Base-by-base conservation (phyloP, 768 basidiomycete genomes). In the Termitomyces sp. region DNA sequence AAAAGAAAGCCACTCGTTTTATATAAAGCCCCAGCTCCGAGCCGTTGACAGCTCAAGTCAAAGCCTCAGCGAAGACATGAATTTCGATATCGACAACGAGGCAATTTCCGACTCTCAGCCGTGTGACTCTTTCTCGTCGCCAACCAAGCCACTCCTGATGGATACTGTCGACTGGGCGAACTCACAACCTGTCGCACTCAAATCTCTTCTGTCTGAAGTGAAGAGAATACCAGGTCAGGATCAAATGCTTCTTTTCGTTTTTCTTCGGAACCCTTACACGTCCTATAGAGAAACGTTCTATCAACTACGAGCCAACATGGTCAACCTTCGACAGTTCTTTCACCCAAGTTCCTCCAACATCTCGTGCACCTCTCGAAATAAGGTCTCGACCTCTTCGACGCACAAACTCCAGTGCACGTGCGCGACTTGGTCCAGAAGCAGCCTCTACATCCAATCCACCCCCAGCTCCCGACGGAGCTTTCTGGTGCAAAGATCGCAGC, bases 401-500 rank as follows among this genome's bases (percentile, higher is more conserved):
- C 10, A 61, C 60, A 5, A 61, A 61, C 34, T 61, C 60, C 1
- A 61, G 37, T 50, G 47, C 47, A 55, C 60, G 60, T 46, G 55
- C 60, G 42, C 55, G 55, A 20, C 54, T 56, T 10, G 54, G 60
- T 32, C 55, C 55, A 42, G 47, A 47, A 31, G 38, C 46, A 3
- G 48, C 45, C 12, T 51, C 60, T 51, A 50, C 60, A 20, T 53
- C 46, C 12, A 57, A 57, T 2, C 64, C 61, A 40, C 64, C 64
- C 25, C 64, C 64, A 9, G 61, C 59, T 34, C 64, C 64, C 4
- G 64, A 62, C 17, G 61, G 48, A 36, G 56, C 52, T 31, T 54
- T 65, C 11, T 65, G 64, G 64, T 52, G 51, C 31, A 65, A 62
- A 45, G 64, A 65, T 49, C 64, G 64, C 10, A 50, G 38, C 8